Percentiles rank a stretch among this genome's conserved stretches.
Conservation (phyloP, 306 rosid genomes). For the Canavalia ensiformis region DNA sequence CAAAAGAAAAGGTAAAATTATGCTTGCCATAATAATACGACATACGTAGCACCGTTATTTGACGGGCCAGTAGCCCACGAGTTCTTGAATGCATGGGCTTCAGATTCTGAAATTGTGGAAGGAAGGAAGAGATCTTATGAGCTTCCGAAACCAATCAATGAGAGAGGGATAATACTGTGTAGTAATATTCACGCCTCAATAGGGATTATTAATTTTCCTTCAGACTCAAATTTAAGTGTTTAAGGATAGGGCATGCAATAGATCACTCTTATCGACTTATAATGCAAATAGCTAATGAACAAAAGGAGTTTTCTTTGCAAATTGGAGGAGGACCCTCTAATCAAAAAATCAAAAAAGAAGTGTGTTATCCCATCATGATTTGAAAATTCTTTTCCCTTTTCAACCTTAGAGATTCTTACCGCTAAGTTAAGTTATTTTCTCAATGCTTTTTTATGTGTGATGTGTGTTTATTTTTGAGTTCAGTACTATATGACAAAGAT, state of each 20-base stretch:
- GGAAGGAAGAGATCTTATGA: slow-evolving; percentile 31
- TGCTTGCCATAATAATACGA: too few relatives aligned
- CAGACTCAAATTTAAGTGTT: slow-evolving; percentile 27
- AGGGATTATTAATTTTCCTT: slow-evolving; percentile 32
- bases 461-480: neutral
- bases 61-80: slow-evolving; percentile 80
- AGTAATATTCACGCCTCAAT: slow-evolving; percentile 4
- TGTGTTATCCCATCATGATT: slow-evolving; percentile 63
- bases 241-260: slow-evolving; percentile 59
- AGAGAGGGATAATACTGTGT: slow-evolving; percentile 59
- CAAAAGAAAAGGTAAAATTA: too few relatives aligned
- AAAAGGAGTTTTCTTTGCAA: slow-evolving; percentile 11
- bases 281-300: slow-evolving; percentile 60
- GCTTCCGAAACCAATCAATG: slow-evolving; percentile 68
- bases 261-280: slow-evolving; percentile 71
- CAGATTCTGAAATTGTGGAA: slow-evolving; percentile 58
- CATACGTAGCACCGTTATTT: slow-evolving; percentile 47
- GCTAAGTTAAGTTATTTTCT: slow-evolving; percentile 66
- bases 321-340: slow-evolving; percentile 26
- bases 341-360: slow-evolving; percentile 17
- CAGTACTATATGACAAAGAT: neutral
- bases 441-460: neutral
- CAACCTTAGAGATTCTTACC: slow-evolving; percentile 79
- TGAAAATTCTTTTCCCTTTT: slow-evolving; percentile 64
- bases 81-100: slow-evolving; percentile 78